phyloP scores from a whole-genome alignment of 2,329 filamentous ascomycete species.

The Aspergillus sp. region DNA sequence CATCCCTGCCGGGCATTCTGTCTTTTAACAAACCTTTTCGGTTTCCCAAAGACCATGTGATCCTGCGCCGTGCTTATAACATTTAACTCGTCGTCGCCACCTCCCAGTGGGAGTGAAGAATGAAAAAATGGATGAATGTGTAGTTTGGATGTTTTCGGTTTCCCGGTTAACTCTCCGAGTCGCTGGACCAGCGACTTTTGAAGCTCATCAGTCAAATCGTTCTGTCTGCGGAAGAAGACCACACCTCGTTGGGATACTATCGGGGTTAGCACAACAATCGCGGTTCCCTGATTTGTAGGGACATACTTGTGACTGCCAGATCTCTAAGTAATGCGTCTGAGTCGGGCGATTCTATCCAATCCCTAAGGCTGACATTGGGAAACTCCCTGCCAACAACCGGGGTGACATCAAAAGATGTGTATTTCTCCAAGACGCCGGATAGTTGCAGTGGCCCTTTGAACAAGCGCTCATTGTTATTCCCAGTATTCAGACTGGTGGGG shows the following conservation, averaged over 20 bases:
- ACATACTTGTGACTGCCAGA: slow-evolving; percentile 64
- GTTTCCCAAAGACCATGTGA: slow-evolving; percentile 46
- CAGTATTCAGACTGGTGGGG: not conserved
- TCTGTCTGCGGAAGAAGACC: slow-evolving; percentile 67
- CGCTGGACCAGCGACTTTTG: slow-evolving; percentile 65
- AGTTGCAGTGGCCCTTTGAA: slow-evolving; percentile 25
- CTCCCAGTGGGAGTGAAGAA: slow-evolving; percentile 54
- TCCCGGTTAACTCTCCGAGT: slow-evolving; percentile 60
- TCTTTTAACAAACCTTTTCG: slow-evolving; percentile 33
- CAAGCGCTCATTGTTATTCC: not conserved
- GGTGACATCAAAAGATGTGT: slow-evolving; percentile 44
- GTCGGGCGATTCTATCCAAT: slow-evolving; percentile 58
- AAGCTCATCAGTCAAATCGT: slow-evolving; percentile 59
- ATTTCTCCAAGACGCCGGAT: slow-evolving; percentile 40
- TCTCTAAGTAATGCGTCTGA: slow-evolving; percentile 64
- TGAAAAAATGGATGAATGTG: slow-evolving; percentile 63
- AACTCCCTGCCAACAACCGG: slow-evolving; percentile 44
- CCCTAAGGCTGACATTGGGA: slow-evolving; percentile 45
- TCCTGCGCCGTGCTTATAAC: slow-evolving; percentile 60
- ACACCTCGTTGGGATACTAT: slow-evolving; percentile 64
- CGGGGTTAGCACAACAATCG: too few relatives aligned
- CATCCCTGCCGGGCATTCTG: slow-evolving; percentile 48
- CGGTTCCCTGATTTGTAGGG: too few relatives aligned
- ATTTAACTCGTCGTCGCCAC: slow-evolving; percentile 61
- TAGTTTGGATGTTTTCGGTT: slow-evolving; percentile 56